A percentile compares a stretch with the other conserved stretches of the same genome.
These are phyloP conservation scores for Scenedesmus sp. DNA, from an alignment of 163 green algal species.

Conservation along the genomic window DNA sequence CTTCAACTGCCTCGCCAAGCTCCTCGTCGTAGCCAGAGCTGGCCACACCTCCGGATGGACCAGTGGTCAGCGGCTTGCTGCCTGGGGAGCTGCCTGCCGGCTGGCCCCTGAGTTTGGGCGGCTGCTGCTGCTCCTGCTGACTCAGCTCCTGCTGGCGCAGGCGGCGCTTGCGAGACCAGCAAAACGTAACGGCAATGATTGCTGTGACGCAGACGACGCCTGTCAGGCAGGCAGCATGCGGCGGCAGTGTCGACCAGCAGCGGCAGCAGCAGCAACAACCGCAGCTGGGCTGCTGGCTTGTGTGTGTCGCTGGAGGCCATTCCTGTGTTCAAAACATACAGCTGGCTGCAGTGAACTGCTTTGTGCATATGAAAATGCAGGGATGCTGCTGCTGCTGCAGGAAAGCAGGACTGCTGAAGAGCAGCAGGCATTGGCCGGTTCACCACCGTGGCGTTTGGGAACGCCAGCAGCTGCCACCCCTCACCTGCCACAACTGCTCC, in stretches of 20 bases:
- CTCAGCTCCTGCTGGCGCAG: neutral
- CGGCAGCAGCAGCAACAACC: neutral
- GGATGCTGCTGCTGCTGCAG: too few relatives aligned
- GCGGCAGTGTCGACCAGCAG: neutral
- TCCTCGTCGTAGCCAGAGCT: slow-evolving; percentile 14
- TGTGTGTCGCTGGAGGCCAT: too few relatives aligned
- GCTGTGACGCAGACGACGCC: neutral
- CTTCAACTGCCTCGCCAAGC: neutral
- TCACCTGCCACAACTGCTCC: slow-evolving; percentile 15
- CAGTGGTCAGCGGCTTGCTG: neutral
- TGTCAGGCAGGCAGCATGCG: neutral
- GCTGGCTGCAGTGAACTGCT: too few relatives aligned
- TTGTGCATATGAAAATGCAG: too few relatives aligned
- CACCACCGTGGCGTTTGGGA: neutral
- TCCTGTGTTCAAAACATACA: too few relatives aligned
- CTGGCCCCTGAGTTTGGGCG: neutral
- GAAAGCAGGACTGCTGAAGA: neutral
- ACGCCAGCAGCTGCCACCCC: neutral
- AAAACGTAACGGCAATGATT: neutral
- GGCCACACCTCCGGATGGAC: neutral
- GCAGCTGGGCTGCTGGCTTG: neutral
- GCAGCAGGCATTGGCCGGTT: neutral
- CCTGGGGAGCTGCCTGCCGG: neutral
- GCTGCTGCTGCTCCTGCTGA: neutral
- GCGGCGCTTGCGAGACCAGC: neutral